Evolutionary conservation across 2,329 filamentous ascomycete species (phyloP), one percentile per base, ranked within the genome.

Genomic region (Alternaria ventricosa): DNA sequence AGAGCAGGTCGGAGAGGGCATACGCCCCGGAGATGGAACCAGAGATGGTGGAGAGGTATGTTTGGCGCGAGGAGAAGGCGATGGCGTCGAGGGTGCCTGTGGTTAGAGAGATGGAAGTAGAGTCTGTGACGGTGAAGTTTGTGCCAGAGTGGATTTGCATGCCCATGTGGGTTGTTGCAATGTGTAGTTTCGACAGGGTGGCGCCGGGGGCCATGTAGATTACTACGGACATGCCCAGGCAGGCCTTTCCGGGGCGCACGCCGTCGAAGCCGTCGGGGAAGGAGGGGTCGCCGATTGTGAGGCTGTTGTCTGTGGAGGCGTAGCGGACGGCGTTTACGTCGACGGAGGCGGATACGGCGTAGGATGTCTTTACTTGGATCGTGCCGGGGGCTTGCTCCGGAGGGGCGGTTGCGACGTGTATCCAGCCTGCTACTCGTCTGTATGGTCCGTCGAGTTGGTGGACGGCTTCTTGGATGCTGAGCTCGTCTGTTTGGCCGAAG

Each of bases 21-120:
- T 81, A 84, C 11, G 69, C 75, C 1, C 83, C 83, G 49, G 71
- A 79, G 47, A 84, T 80, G 18, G 78, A 78, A 8, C 81, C 82
- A 0, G 80, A 80, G 5, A 75, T 75, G 6, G 79, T 77, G 23
- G 80, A 71, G 11, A 84, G 76, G 18, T 72, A 69, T n/a, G 79
- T 83, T 55, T 80, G 72, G 12, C 80, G 78, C 3, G 80, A 81
- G 51, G 75, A 70, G 59, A 80, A 73, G 5, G 75, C 63, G 7
- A 76, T 62, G 2, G 76, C 66, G 28, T 81, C 79, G 11, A 77
- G 67, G 4, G 77, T 76, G 5, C 79, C 76, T 13, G 74, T 78
- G 11, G 79, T 76, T 11, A 77, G 71, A 0, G 78, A 73, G 25
- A 79, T 78, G 11, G 69, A 65, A 1, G 76, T 78, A 57, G 44